Conservation (phyloP, 352 stramenopile species). For the Phytophthora vignae region DNA sequence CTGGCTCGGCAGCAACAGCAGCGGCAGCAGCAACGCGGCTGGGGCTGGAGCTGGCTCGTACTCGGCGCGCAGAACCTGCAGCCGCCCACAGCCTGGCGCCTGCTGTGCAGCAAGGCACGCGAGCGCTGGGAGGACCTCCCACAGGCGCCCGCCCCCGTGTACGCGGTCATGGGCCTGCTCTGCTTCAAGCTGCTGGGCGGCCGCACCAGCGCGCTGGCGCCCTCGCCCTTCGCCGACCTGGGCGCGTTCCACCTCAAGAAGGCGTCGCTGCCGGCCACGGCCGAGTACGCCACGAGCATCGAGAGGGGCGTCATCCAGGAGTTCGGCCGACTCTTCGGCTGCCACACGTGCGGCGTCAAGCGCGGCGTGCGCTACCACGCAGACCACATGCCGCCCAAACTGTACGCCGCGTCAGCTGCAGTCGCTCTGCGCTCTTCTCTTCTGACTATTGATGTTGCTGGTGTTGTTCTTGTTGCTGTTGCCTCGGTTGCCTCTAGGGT, state of each 20-base stretch:
- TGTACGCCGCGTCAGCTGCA: slow-evolving; percentile 44
- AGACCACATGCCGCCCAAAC: slow-evolving; percentile 88
- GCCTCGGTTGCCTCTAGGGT: slow-evolving; percentile 37
- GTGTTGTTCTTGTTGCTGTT: too few relatives aligned
- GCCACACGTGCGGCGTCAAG: slow-evolving; percentile 85
- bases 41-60: slow-evolving; percentile 37
- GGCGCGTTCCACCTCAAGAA: slow-evolving; percentile 84
- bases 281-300: slow-evolving; percentile 71
- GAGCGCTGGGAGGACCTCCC: slow-evolving; percentile 47
- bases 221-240: slow-evolving; percentile 77
- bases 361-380: slow-evolving; percentile 74
- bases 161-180: slow-evolving; percentile 77
- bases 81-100: slow-evolving; percentile 35
- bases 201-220: slow-evolving; percentile 71
- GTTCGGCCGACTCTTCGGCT: slow-evolving; percentile 82
- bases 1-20: slow-evolving; percentile 22
- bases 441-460: too few relatives aligned
- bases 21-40: slow-evolving; percentile 23
- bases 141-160: slow-evolving; percentile 66
- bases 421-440: background rate
- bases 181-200: slow-evolving; percentile 84
- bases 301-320: slow-evolving; percentile 79
- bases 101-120: slow-evolving; percentile 34
- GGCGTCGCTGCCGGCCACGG: slow-evolving; percentile 76
- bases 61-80: slow-evolving; percentile 27